Base-by-base conservation (phyloP, 1,284 basidiomycete genomes). In the Cystobasidiaceae sp. region DNA sequence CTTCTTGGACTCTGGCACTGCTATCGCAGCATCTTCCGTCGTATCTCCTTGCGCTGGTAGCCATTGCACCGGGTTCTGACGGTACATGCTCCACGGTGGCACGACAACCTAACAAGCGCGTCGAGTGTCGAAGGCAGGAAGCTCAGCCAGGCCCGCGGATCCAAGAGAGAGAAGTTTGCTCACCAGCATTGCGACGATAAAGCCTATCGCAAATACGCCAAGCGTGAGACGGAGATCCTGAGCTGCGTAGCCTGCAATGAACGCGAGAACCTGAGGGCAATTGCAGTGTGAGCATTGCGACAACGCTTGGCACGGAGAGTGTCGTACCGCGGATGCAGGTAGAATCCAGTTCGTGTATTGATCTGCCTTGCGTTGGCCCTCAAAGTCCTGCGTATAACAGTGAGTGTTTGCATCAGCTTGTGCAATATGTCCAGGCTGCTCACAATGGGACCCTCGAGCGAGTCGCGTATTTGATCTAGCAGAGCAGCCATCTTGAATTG, bases 341-440 rank as follows among this genome's bases (percentile, higher is more conserved):
- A 71, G 39, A 8, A 70, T 63, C 37, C 25, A 19, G 4, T 37
- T 50, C 7, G 64, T 44, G 11, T 62, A 65, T 23, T 50, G 27
- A 30, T 71, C 70, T 25, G 57, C 70, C 27, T 64, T 43, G 23
- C 69, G 67, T 28, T 71, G 70, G 7, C 70, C 70, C n/a, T 60
- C 54, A 44, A 71, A 71, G 58, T 71, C 70, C 70, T 71, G 59
- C 32, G 19, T 4, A 11, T 6, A 6, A 8, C 25, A 21, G 46
- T 28, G 28, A 39, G 2, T 32, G 3, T 28, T 34, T 15, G 4
- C 30, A 3, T 5, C 55, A 19, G 39, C 13, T n/a, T 30, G 15
- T 5, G 17, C 2, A 15, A n/a, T 9, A 5, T 9, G 33, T 32
- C 17, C 3, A 1, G 3, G n/a, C 7, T n/a, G 8, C 67, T 44